Evolutionary conservation across 2,329 filamentous ascomycete species (phyloP).

Genomic region (Metarhizium rileyi): DNA sequence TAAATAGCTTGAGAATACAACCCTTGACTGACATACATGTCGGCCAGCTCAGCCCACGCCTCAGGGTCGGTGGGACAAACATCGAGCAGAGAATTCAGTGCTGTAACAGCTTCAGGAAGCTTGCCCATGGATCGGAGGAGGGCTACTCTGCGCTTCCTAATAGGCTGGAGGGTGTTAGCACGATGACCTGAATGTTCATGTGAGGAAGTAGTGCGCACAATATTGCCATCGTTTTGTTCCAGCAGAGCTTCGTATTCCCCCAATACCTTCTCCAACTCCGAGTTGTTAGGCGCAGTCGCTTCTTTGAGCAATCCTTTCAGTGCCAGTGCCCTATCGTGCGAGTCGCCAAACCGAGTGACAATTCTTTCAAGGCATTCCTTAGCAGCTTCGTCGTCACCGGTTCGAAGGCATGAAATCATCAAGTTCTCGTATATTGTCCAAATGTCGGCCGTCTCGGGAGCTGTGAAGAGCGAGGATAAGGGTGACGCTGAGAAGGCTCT

Average conservation of each 20-base stretch:
- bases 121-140: conserved; percentile 67
- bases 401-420: conserved; percentile 71
- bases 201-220: conserved; percentile 42
- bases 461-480: conserved; percentile 41
- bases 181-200: conserved; percentile 3
- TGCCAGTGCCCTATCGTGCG: conserved; percentile 80
- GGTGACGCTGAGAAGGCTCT: conserved; percentile 46
- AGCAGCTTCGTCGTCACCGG: conserved; percentile 72
- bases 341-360: conserved; percentile 66
- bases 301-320: conserved; percentile 77
- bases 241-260: conserved; percentile 71
- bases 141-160: conserved; percentile 76
- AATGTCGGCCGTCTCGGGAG: conserved; percentile 63
- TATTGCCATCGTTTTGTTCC: conserved; percentile 63
- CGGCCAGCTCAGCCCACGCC: conserved; percentile 84
- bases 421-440: conserved; percentile 86
- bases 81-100: conserved; percentile 67
- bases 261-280: conserved; percentile 59
- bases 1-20: conserved; percentile 77
- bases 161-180: conserved; percentile 46
- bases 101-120: conserved; percentile 60
- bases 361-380: conserved; percentile 66
- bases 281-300: conserved; percentile 59
- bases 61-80: conserved; percentile 84
- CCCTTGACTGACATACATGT: conserved; percentile 74